phyloP scores from a whole-genome alignment of 495 filamentous ascomycete species.

The Aspergillus taichungensis region DNA sequence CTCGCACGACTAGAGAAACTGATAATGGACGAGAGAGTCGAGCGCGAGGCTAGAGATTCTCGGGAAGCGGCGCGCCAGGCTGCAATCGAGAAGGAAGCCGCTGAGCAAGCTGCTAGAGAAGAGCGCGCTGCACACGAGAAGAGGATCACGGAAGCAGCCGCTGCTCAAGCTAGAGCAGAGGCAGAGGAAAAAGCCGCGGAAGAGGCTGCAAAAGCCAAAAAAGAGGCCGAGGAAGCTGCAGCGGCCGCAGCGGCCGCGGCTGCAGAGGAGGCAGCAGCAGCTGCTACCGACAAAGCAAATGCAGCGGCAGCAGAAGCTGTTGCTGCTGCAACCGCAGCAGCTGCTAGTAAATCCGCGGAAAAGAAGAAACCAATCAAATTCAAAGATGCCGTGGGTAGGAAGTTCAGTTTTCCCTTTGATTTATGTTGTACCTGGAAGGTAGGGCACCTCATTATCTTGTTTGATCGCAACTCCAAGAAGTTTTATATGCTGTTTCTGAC shows the following conservation, averaged over 20 bases:
- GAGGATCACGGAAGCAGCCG: constrained; percentile 32
- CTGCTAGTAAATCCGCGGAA: constrained; percentile 26
- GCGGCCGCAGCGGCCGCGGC: constrained; percentile 19
- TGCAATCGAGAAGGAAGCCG: constrained; percentile 36
- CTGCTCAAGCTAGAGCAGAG: constrained; percentile 36
- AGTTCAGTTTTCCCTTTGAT: constrained; percentile 79
- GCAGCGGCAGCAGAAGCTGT: constrained; percentile 19
- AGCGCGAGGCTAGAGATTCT: constrained; percentile 33
- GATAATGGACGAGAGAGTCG: constrained; percentile 39
- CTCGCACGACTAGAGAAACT: constrained; percentile 44
- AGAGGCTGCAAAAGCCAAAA: constrained; percentile 23
- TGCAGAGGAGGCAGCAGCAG: constrained; percentile 14
- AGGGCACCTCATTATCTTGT: constrained; percentile 21
- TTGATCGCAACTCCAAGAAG: neutral
- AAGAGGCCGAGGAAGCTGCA: constrained; percentile 27
- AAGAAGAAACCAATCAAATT: constrained; percentile 67
- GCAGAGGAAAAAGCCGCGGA: constrained; percentile 38
- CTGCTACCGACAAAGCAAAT: constrained; percentile 14
- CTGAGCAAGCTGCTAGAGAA: constrained; percentile 43
- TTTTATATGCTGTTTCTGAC: constrained; percentile 6
- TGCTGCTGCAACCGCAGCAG: constrained; percentile 19
- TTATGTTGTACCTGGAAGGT: constrained; percentile 75
- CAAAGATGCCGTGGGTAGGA: constrained; percentile 77
- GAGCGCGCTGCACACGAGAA: constrained; percentile 38
- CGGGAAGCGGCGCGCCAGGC: constrained; percentile 35